These are phyloP conservation scores for Talaromyces nanjingensis DNA, from an alignment of 495 filamentous ascomycete species.

Conservation along the genomic window DNA sequence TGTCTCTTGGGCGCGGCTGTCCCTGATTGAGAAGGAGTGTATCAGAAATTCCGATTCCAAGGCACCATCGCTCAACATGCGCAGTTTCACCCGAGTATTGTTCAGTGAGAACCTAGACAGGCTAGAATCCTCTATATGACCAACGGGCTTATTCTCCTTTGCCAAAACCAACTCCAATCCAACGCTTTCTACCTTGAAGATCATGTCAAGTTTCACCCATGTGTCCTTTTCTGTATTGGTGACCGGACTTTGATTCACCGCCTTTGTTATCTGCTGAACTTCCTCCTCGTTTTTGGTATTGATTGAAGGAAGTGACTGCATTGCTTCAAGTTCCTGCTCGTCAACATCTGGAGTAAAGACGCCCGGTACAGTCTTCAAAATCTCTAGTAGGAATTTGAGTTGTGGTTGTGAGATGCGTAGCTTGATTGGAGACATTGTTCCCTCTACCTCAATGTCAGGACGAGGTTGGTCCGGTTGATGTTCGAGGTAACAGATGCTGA, in stretches of 20 bases:
- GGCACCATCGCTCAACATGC: constrained; percentile 90
- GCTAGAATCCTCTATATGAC: constrained; percentile 70
- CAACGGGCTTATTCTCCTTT: constrained; percentile 65
- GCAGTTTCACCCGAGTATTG: constrained; percentile 80
- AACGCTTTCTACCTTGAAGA: constrained; percentile 83
- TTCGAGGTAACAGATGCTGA: constrained; percentile 83
- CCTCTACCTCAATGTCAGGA: constrained; percentile 87
- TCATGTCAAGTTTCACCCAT: constrained; percentile 91
- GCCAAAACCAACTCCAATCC: constrained; percentile 82
- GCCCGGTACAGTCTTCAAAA: constrained; percentile 76
- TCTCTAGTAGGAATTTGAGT: constrained; percentile 76
- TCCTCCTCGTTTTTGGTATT: constrained; percentile 36
- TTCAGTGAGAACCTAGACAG: constrained; percentile 91
- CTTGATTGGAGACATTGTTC: constrained; percentile 86
- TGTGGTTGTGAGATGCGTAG: constrained; percentile 85
- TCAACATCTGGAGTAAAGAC: constrained; percentile 76
- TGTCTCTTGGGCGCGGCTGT: constrained; percentile 74
- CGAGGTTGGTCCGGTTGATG: constrained; percentile 70
- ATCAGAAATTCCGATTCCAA: constrained; percentile 91
- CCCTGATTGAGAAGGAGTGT: constrained; percentile 88
- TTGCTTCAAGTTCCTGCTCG: constrained; percentile 56
- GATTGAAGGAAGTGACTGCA: constrained; percentile 56
- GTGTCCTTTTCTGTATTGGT: constrained; percentile 54
- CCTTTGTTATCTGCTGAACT: constrained; percentile 19
- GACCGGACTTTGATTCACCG: constrained; percentile 45